phyloP scores from a whole-genome alignment of 140 eudicot species.

The Anethum foeniculum region DNA sequence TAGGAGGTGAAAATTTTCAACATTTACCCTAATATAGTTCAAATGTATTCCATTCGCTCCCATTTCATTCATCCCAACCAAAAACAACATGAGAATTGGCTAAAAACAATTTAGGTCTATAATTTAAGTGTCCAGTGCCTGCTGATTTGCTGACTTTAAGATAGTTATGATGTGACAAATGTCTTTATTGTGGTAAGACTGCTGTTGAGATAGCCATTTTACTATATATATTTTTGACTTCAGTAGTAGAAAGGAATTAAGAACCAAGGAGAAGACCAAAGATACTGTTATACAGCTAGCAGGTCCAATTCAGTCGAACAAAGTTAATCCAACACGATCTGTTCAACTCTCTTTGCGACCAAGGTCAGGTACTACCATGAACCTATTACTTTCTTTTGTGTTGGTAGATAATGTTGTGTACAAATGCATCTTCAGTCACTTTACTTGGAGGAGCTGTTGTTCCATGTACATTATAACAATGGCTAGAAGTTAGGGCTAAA shows the following conservation, averaged over 20 bases:
- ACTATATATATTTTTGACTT: slow-evolving; percentile 18
- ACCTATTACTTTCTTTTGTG: background rate
- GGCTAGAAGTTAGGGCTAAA: background rate
- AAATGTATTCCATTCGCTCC: too few species aligned
- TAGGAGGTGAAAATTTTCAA: too few species aligned
- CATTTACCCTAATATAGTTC: too few species aligned
- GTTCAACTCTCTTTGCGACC: slow-evolving; percentile 74
- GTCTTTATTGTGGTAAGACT: slow-evolving; percentile 2
- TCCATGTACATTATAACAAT: background rate
- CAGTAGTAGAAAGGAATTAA: slow-evolving; percentile 53
- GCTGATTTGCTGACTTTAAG: background rate
- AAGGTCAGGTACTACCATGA: slow-evolving; percentile 73
- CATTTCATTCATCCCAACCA: too few species aligned
- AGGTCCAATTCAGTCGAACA: slow-evolving; percentile 24
- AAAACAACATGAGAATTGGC: too few species aligned
- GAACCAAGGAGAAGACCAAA: slow-evolving; percentile 30
- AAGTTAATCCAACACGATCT: slow-evolving; percentile 64
- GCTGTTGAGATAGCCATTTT: slow-evolving; percentile 9
- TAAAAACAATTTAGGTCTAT: background rate
- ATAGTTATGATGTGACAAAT: background rate
- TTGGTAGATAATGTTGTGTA: background rate
- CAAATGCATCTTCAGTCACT: background rate
- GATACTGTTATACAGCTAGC: slow-evolving; percentile 26
- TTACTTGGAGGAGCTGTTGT: background rate
- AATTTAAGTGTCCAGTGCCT: slow-evolving; percentile 2